Percentiles rank a stretch among this genome's conserved stretches.
phyloP scores from a whole-genome alignment of 345 rosid genomes.

The Geranium rotundifolium region DNA sequence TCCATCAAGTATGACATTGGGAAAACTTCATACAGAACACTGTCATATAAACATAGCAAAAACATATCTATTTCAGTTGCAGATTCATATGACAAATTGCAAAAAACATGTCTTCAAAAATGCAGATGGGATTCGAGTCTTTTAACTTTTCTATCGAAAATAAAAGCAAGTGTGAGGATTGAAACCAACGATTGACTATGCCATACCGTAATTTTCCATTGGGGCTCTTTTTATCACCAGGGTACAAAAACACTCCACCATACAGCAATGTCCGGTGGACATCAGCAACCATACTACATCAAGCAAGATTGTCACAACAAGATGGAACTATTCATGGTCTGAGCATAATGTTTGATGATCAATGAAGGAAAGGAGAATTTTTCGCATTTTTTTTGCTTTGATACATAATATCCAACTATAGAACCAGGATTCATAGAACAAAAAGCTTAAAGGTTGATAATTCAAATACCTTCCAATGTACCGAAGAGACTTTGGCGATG shows the following conservation, averaged over 20 bases:
- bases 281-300: slow-evolving; percentile 90
- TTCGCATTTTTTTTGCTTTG: no score
- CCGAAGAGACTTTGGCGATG: slow-evolving; percentile 78
- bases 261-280: slow-evolving; percentile 93
- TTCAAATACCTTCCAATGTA: slow-evolving; percentile 76
- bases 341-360: no score
- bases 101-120: not conserved
- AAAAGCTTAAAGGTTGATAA: not conserved
- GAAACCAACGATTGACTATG: no score
- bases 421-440: no score
- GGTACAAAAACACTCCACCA: slow-evolving; percentile 95
- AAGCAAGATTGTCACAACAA: not conserved
- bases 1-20: slow-evolving; percentile 97
- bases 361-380: no score
- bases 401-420: not conserved
- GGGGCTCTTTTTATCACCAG: slow-evolving; percentile 90
- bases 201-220: slow-evolving; percentile 85
- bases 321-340: no score
- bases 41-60: slow-evolving; percentile 10
- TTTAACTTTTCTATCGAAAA: no score
- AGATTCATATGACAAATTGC: no score
- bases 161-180: no score
- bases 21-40: slow-evolving; percentile 92
- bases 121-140: not conserved
- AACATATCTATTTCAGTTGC: no score